phyloP scores from a whole-genome alignment of 805 yeast species.

The Tetrapisispora phaffii region DNA sequence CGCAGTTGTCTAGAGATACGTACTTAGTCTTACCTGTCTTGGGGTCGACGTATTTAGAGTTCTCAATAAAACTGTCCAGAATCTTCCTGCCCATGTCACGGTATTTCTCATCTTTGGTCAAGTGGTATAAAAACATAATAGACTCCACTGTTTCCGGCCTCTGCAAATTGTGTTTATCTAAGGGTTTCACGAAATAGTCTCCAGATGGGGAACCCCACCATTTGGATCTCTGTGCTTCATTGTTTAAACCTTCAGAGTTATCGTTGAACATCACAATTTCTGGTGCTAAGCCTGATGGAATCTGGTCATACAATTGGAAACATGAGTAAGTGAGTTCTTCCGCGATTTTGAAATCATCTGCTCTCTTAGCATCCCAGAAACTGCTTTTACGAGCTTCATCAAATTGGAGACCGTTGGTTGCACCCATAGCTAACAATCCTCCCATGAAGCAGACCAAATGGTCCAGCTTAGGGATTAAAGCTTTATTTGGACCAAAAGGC shows the following conservation, averaged over 20 bases:
- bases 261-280: slow-evolving; percentile 82
- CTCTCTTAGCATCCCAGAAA: slow-evolving; percentile 49
- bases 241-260: slow-evolving; percentile 11
- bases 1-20: slow-evolving; percentile 59
- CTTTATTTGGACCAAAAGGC: slow-evolving; percentile 47
- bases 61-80: slow-evolving; percentile 55
- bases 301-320: slow-evolving; percentile 70
- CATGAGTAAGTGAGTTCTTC: slow-evolving; percentile 72
- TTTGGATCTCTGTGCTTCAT: slow-evolving; percentile 1
- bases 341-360: slow-evolving; percentile 58
- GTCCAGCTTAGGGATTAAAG: slow-evolving; percentile 70
- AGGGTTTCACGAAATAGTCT: slow-evolving; percentile 61
- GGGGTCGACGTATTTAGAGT: slow-evolving; percentile 38
- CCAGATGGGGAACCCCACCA: slow-evolving; percentile 29
- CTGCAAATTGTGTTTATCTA: slow-evolving; percentile 77
- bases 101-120: slow-evolving; percentile 72
- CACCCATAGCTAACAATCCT: slow-evolving; percentile 80
- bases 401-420: slow-evolving; percentile 59
- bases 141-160: slow-evolving; percentile 93
- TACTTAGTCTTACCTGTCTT: slow-evolving; percentile 31
- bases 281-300: slow-evolving; percentile 73
- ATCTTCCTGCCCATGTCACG: slow-evolving; percentile 87
- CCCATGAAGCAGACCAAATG: slow-evolving; percentile 89
- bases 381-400: slow-evolving; percentile 45
- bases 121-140: slow-evolving; percentile 64